Evolutionary conservation across 768 basidiomycete genomes (phyloP).

Genomic region (Psilocybe azurescens): DNA sequence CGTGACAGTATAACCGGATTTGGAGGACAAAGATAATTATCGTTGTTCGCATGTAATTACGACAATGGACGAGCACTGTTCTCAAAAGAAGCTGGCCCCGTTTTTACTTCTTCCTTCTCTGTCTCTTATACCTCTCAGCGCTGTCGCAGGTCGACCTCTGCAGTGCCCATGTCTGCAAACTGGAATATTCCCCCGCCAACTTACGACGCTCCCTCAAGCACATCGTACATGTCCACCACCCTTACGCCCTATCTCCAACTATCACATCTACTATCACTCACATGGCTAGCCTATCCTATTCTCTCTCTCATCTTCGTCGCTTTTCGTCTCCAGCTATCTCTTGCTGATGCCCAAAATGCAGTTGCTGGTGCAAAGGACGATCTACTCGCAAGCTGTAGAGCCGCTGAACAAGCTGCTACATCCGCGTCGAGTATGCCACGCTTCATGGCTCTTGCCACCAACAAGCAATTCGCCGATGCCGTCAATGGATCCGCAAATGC

Average conservation of each 20-base stretch:
- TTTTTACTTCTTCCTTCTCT: conserved; percentile 12
- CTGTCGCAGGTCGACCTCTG: conserved; percentile 56
- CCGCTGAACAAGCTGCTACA: conserved; percentile 84
- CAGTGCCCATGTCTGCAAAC: conserved; percentile 31
- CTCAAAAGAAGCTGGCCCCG: conserved; percentile 11
- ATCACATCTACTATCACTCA: conserved; percentile 80
- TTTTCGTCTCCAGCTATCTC: conserved; percentile 79
- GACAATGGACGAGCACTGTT: conserved; percentile 12
- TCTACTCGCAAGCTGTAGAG: conserved; percentile 83
- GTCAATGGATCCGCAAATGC: conserved; percentile 82
- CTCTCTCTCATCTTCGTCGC: conserved; percentile 88
- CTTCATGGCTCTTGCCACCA: conserved; percentile 86
- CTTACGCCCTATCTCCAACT: conserved; percentile 87
- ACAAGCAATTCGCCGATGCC: conserved; percentile 76
- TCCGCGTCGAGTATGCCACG: conserved; percentile 86
- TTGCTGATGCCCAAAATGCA: conserved; percentile 68
- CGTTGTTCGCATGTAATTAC: conserved; percentile 17
- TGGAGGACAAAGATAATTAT: conserved; percentile 4
- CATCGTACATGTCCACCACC: conserved; percentile 33
- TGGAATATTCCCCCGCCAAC: conserved; percentile 57
- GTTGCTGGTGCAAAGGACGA: conserved; percentile 74
- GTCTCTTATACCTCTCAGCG: conserved; percentile 29
- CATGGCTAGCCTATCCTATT: conserved; percentile 92
- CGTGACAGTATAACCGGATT: not conserved
- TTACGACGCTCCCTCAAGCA: conserved; percentile 56